Conservation (phyloP, 2,329 filamentous ascomycete species). For the Colletotrichum brevisporum region DNA sequence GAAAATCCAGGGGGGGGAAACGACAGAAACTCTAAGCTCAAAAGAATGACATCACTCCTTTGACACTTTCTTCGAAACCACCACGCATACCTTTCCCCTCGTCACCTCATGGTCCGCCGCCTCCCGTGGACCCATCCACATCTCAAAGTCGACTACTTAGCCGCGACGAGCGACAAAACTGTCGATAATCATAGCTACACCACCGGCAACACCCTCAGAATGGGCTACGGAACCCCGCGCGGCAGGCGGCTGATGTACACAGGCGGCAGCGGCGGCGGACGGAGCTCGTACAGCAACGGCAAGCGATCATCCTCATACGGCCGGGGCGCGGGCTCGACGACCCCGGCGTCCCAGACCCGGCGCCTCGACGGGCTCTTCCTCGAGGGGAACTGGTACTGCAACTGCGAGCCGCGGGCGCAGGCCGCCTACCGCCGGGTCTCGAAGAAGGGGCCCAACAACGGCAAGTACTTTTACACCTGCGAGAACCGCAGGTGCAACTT, state of each 20-base stretch:
- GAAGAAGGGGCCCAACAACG: conserved; percentile 56
- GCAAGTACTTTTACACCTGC: conserved; percentile 60
- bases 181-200: neutral
- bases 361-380: conserved; percentile 51
- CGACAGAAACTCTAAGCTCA: neutral
- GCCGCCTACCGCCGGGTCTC: conserved; percentile 54
- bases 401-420: conserved; percentile 57
- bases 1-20: neutral
- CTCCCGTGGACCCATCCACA: conserved; percentile 39
- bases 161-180: neutral
- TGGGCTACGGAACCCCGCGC: conserved; percentile 31
- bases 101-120: conserved; percentile 33
- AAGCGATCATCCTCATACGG: neutral
- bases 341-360: conserved; percentile 46
- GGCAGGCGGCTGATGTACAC: conserved; percentile 30
- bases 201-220: neutral
- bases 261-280: neutral
- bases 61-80: conserved; percentile 8
- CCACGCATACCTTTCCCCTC: neutral
- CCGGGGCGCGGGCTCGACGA: neutral
- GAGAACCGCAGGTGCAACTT: conserved; percentile 55
- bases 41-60: conserved; percentile 26
- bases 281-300: neutral
- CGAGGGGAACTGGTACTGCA: conserved; percentile 56
- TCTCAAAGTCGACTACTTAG: conserved; percentile 28